Base-by-base conservation (phyloP, 441 rosid genomes). In the Melastoma candidum region DNA sequence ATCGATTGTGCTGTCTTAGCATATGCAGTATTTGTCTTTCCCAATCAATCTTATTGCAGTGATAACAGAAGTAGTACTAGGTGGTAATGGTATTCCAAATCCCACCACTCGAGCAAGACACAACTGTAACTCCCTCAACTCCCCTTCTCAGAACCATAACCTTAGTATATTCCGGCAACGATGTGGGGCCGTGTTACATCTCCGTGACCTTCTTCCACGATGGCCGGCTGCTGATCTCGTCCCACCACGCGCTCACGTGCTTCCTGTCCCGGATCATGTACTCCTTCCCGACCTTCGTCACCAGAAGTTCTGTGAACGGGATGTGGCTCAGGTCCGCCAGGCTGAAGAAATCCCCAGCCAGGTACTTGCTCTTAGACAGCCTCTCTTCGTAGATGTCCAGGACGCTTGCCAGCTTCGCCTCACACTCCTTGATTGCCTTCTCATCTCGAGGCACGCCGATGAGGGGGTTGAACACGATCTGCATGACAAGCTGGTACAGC, bases 231-330 rank as follows among this genome's bases (percentile, higher is more conserved):
- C 82, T 76, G 50, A 87, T 87, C 8, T 66, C 66, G 43, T 84
- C 77, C 89, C 90, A 84, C 95, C 92, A 87, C 1, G 73, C 77
- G 46, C 79, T 84, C 50, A 80, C 85, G 44, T 77, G 67, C 47
- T 69, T 58, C 63, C 80, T 66, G 12, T 49, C 47, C 53, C 56
- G 63, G 1, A 75, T 59, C 72, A 69, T 25, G 46, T 61, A 49
- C 52, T 66, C 74, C 48, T 67, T 66, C 41, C 53, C 44, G 54
- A 69, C 63, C 1, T 63, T 58, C 22, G 68, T 64, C 32, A 75
- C 75, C 71, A 87, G 51, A 64, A 78, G 75, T 8, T 77, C 67
- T 7, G 80, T 75, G 32, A 68, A 77, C 0, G 95, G 95, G 0
- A 80, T 73, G 63, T 87, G 80, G 60, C 77, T 78, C 14, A 84